Conservation (phyloP, 2,329 filamentous ascomycete genomes). For the Penicillium sp. region DNA sequence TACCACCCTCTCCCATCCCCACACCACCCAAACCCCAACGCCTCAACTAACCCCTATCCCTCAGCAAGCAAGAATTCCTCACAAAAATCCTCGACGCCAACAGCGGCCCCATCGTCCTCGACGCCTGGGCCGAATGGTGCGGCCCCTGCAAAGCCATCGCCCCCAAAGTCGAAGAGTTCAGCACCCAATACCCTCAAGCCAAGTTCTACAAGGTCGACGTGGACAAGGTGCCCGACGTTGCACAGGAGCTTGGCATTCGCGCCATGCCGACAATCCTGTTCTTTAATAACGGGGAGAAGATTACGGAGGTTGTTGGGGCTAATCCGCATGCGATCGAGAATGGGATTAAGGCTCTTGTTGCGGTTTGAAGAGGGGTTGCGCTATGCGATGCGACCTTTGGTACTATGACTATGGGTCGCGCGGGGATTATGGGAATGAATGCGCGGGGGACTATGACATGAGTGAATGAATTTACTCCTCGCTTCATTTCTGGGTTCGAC, state of each 20-base stretch:
- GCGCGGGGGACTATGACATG: neutral
- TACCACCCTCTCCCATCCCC: neutral
- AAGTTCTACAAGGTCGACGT: conserved; percentile 29
- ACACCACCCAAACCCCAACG: no score
- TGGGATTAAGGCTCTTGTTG: conserved; percentile 7
- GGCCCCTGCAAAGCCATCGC: conserved; percentile 25
- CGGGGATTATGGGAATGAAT: neutral
- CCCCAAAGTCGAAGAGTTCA: conserved; percentile 20
- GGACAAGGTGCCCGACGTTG: conserved; percentile 19
- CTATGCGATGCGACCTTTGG: neutral
- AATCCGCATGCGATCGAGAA: conserved; percentile 11
- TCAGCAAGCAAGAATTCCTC: conserved; percentile 21
- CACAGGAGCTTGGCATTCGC: conserved; percentile 22
- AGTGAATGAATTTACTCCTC: neutral
- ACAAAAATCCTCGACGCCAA: conserved; percentile 11
- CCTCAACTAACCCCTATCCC: no score
- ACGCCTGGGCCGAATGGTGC: conserved; percentile 27
- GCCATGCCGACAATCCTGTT: conserved; percentile 26
- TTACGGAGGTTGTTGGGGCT: conserved; percentile 22
- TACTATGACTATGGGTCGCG: no score
- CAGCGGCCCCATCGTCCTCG: conserved; percentile 18
- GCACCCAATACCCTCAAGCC: conserved; percentile 5
- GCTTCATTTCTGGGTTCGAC: neutral
- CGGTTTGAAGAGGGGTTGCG: neutral
- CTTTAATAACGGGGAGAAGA: conserved; percentile 24